Percentiles rank a stretch among this genome's conserved stretches.
Conservation (phyloP, 1,284 basidiomycete genomes). For the Veloporphyrellus conicus region DNA sequence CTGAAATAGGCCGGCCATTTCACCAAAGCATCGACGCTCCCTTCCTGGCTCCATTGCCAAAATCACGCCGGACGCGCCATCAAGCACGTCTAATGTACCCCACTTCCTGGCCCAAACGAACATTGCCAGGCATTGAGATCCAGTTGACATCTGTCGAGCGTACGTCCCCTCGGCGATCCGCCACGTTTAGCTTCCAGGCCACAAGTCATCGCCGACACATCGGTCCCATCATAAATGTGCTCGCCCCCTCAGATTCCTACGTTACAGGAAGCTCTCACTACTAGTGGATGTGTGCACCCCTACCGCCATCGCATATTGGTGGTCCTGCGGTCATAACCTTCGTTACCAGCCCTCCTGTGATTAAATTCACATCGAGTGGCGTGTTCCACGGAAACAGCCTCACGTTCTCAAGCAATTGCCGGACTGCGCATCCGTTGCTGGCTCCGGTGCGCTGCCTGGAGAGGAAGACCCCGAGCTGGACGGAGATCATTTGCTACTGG, state of each 20-base stretch:
- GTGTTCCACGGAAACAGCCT: conserved; percentile 48
- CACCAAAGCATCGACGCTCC: too few species aligned
- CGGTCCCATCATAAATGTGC: too few species aligned
- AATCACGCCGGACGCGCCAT: too few species aligned
- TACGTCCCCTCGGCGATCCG: too few species aligned
- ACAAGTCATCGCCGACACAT: too few species aligned
- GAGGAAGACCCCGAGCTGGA: conserved; percentile 24
- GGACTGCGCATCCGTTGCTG: conserved; percentile 64
- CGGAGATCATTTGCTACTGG: conserved; percentile 14
- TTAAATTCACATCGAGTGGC: conserved; percentile 12
- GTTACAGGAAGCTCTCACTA: conserved; percentile 8
- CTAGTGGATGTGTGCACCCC: conserved; percentile 25
- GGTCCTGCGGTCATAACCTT: conserved; percentile 23
- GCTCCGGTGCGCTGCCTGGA: conserved; percentile 59
- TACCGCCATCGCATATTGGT: conserved; percentile 26
- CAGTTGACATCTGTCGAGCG: too few species aligned
- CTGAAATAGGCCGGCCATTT: too few species aligned
- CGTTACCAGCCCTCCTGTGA: conserved; percentile 15
- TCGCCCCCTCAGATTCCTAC: conserved; percentile 22
- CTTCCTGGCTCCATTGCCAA: too few species aligned
- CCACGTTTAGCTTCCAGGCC: too few species aligned
- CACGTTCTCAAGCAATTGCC: conserved; percentile 51
- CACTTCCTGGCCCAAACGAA: too few species aligned
- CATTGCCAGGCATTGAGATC: too few species aligned
- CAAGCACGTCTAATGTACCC: too few species aligned